phyloP scores from a whole-genome alignment of 2,329 filamentous ascomycete genomes.

The Fusarium sp. region DNA sequence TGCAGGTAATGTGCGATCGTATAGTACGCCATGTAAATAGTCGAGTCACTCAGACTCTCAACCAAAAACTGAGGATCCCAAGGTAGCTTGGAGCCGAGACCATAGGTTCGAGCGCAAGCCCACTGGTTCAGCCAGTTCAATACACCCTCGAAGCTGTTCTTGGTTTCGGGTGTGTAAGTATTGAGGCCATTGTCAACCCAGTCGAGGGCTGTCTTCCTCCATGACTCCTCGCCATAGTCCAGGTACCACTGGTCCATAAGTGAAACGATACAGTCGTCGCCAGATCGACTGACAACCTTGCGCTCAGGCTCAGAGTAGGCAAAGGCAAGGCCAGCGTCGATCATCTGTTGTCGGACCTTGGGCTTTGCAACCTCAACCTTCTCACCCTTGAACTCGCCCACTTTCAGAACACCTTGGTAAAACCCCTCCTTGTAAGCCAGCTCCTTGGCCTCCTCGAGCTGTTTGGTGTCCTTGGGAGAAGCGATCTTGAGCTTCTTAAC shows the following conservation, averaged over 20 bases:
- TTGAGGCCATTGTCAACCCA: slow-evolving; percentile 80
- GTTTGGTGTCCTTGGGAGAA: slow-evolving; percentile 91
- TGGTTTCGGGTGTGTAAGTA: slow-evolving; percentile 81
- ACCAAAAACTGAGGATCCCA: slow-evolving; percentile 94
- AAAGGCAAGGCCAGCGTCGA: slow-evolving; percentile 84
- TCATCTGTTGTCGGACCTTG: slow-evolving; percentile 81
- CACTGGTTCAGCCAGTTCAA: slow-evolving; percentile 95
- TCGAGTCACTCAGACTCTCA: slow-evolving; percentile 90
- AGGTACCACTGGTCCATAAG: slow-evolving; percentile 98
- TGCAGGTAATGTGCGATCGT: slow-evolving; percentile 77
- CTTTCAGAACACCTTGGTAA: slow-evolving; percentile 91
- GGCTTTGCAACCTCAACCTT: slow-evolving; percentile 88
- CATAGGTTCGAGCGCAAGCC: slow-evolving; percentile 93
- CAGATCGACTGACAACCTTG: slow-evolving; percentile 87
- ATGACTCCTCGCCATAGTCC: slow-evolving; percentile 92
- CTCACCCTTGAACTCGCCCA: slow-evolving; percentile 89
- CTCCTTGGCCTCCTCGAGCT: slow-evolving; percentile 94
- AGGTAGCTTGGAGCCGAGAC: slow-evolving; percentile 91
- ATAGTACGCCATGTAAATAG: slow-evolving; percentile 90
- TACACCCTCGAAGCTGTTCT: slow-evolving; percentile 84
- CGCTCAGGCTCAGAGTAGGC: slow-evolving; percentile 94
- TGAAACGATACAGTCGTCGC: slow-evolving; percentile 92
- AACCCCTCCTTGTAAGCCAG: slow-evolving; percentile 97
- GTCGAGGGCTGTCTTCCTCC: slow-evolving; percentile 80
- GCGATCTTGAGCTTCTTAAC: slow-evolving; percentile 96